Percentiles rank a stretch among this genome's conserved stretches.
These are phyloP conservation scores for Magnaporthiopsis poae DNA, from an alignment of 2,329 filamentous ascomycete genomes.

Conservation along the genomic window DNA sequence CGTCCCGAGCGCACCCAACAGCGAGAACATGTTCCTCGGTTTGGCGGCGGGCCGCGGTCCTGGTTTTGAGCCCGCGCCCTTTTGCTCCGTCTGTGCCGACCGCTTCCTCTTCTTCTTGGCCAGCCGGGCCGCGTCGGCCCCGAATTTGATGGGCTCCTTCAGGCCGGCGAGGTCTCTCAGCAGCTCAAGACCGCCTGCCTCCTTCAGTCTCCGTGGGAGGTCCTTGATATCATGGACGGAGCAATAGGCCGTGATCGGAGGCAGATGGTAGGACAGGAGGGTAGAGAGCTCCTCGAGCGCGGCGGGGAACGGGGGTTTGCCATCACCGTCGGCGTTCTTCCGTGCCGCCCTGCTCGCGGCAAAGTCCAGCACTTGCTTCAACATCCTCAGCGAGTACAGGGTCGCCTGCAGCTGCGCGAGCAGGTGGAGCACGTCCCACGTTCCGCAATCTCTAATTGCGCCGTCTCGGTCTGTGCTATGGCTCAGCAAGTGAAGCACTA, in stretches of 20 bases:
- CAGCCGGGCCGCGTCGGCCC: not conserved
- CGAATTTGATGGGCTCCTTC: not conserved
- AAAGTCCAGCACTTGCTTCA: slow-evolving; percentile 37
- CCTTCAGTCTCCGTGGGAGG: slow-evolving; percentile 5
- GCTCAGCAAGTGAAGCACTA: slow-evolving; percentile 22
- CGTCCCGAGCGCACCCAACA: not conserved
- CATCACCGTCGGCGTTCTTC: not conserved
- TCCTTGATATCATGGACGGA: slow-evolving; percentile 2
- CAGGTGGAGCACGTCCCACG: slow-evolving; percentile 54
- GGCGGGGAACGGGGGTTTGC: not conserved
- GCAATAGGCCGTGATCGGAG: not conserved
- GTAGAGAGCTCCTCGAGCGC: slow-evolving; percentile 1
- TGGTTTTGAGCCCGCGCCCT: not conserved
- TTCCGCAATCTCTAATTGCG: slow-evolving; percentile 20
- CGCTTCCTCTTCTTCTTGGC: slow-evolving; percentile 6
- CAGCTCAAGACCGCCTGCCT: not conserved
- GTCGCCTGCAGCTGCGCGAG: slow-evolving; percentile 50
- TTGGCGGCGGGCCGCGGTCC: not conserved
- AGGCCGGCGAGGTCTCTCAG: slow-evolving; percentile 2
- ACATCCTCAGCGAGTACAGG: slow-evolving; percentile 51
- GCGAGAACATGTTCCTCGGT: slow-evolving; percentile 3
- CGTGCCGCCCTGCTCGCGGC: slow-evolving; percentile 11
- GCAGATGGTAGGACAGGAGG: not conserved
- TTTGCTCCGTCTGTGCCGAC: not conserved
- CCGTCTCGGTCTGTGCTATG: slow-evolving; percentile 19